A percentile compares a stretch with the other conserved stretches of the same genome.
phyloP scores from a whole-genome alignment of 257 asterid genomes.

The Parsonsia alboflavescens region DNA sequence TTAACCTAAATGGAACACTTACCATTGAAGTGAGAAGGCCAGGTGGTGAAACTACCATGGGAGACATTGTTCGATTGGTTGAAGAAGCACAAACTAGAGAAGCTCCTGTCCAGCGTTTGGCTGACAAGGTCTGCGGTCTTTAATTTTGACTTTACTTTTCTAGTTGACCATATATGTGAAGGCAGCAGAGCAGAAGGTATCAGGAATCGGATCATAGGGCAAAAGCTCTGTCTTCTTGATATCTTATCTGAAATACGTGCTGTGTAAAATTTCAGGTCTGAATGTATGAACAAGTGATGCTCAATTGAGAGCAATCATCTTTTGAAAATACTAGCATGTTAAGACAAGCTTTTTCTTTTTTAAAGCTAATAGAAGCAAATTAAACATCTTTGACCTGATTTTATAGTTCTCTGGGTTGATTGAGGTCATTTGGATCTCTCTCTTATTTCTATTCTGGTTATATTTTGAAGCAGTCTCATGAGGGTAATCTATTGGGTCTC shows the following conservation, averaged over 20 bases:
- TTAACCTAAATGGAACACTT: constrained; percentile 87
- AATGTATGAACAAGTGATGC: background rate
- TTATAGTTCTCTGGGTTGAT: background rate
- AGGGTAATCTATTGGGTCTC: background rate
- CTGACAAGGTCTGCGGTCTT: constrained; percentile 71
- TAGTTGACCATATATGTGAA: background rate
- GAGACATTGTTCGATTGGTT: constrained; percentile 94
- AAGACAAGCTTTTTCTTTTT: background rate
- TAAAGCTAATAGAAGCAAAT: background rate
- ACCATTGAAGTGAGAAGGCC: constrained; percentile 89
- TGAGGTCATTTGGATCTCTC: constrained; percentile 1
- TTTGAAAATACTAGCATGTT: background rate
- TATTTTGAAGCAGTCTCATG: background rate
- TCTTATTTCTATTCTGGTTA: background rate
- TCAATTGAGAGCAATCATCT: background rate
- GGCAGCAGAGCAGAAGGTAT: background rate
- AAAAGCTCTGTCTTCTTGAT: background rate
- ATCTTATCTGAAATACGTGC: background rate
- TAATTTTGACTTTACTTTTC: constrained; percentile 14
- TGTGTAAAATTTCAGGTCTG: background rate
- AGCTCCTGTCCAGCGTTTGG: constrained; percentile 96
- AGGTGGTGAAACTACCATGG: constrained; percentile 96
- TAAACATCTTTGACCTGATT: background rate
- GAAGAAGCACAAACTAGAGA: constrained; percentile 98
- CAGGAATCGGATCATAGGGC: background rate